Percentiles rank a stretch among this genome's conserved stretches.
These are phyloP conservation scores for Zalaria obscura DNA, from an alignment of 2,329 filamentous ascomycete genomes.

Conservation along the genomic window DNA sequence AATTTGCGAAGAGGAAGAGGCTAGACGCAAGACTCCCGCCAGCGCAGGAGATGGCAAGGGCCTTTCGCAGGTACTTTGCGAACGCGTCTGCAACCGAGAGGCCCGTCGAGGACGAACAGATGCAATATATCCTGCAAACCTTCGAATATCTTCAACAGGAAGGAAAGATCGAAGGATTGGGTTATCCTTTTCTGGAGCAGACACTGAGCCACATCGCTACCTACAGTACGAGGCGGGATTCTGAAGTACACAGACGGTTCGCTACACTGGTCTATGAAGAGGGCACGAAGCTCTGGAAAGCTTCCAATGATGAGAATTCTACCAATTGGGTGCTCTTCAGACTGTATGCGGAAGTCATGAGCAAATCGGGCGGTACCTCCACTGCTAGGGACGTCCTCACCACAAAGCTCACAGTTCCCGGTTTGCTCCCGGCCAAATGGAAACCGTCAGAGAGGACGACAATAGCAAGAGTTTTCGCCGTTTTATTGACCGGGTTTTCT, in stretches of 20 bases:
- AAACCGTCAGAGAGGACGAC: too few species aligned
- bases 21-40: conserved; percentile 52
- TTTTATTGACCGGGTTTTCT: too few species aligned
- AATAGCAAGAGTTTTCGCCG: too few species aligned
- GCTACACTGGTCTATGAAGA: too few species aligned
- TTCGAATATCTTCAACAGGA: conserved; percentile 43
- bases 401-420: too few species aligned
- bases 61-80: conserved; percentile 49
- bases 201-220: too few species aligned
- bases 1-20: conserved; percentile 48
- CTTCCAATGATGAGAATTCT: too few species aligned
- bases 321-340: neutral
- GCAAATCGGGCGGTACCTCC: neutral
- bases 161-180: conserved; percentile 7
- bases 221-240: too few species aligned
- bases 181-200: too few species aligned
- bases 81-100: conserved; percentile 22
- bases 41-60: conserved; percentile 46
- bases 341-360: neutral
- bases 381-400: neutral
- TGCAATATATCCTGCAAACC: conserved; percentile 43
- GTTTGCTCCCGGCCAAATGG: too few species aligned
- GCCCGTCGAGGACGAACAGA: conserved; percentile 51
- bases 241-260: too few species aligned
- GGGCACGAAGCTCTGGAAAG: too few species aligned